These are phyloP conservation scores for Globisporangium viniferum DNA, from an alignment of 352 stramenopile species.

Conservation along the genomic window DNA sequence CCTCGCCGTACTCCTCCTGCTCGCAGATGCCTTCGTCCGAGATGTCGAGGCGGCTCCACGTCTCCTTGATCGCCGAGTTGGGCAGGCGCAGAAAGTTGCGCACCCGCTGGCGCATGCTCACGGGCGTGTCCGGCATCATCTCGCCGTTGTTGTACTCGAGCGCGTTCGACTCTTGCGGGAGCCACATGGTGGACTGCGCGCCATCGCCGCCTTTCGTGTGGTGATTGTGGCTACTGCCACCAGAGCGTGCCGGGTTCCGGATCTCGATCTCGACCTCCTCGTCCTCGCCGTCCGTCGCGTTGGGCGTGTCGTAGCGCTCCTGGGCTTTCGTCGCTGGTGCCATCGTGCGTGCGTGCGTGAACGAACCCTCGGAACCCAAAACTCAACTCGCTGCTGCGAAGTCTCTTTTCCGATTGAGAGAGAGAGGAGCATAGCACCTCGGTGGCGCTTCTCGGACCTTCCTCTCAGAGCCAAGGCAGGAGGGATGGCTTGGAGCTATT, in stretches of 20 bases:
- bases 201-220: background rate
- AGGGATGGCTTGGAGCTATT: background rate
- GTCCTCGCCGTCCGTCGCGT: constrained; percentile 16
- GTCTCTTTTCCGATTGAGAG: constrained; percentile 12
- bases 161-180: constrained; percentile 18
- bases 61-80: constrained; percentile 35
- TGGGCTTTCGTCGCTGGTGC: constrained; percentile 7
- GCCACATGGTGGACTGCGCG: constrained; percentile 12
- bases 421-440: background rate
- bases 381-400: background rate
- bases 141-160: constrained; percentile 17
- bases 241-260: background rate
- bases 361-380: background rate
- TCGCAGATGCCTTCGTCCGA: constrained; percentile 31
- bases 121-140: constrained; percentile 14
- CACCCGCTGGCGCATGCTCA: constrained; percentile 20
- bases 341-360: background rate
- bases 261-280: constrained; percentile 37
- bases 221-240: background rate
- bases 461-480: background rate
- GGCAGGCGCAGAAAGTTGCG: constrained; percentile 24
- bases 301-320: constrained; percentile 20
- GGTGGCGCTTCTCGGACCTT: background rate
- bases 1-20: constrained; percentile 33
- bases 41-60: constrained; percentile 30